Percentiles rank a stretch among this genome's conserved stretches.
phyloP scores from a whole-genome alignment of 352 stramenopile genomes.

The Globisporangium nunn region DNA sequence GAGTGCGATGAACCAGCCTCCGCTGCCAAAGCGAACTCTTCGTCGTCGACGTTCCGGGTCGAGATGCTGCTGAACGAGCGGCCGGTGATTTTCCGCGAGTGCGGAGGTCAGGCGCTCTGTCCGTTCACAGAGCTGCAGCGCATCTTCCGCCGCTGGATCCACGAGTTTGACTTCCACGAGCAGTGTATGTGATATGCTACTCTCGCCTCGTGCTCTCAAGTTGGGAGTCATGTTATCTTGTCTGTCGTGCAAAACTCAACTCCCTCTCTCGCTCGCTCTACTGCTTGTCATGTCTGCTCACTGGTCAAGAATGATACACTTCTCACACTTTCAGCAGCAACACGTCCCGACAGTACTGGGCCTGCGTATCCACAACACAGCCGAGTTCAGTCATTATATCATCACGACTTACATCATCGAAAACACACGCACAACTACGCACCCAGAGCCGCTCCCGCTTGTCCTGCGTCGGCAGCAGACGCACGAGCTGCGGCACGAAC shows the following conservation, averaged over 20 bases:
- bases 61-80: slow-evolving; percentile 64
- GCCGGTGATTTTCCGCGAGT: slow-evolving; percentile 48
- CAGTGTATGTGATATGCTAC: slow-evolving; percentile 20
- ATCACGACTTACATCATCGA: neutral
- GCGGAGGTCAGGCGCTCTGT: slow-evolving; percentile 32
- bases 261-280: too few species aligned
- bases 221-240: too few species aligned
- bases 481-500: slow-evolving; percentile 73
- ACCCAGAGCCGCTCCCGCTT: slow-evolving; percentile 82
- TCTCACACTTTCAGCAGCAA: slow-evolving; percentile 15
- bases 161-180: slow-evolving; percentile 62
- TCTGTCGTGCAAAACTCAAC: too few species aligned
- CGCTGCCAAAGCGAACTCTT: neutral
- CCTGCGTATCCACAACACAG: slow-evolving; percentile 9
- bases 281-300: too few species aligned
- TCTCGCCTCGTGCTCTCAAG: neutral
- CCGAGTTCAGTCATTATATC: slow-evolving; percentile 3
- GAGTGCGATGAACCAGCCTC: slow-evolving; percentile 24
- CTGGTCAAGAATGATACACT: too few species aligned
- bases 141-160: slow-evolving; percentile 57
- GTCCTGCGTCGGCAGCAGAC: slow-evolving; percentile 74
- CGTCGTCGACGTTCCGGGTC: slow-evolving; percentile 28
- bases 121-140: slow-evolving; percentile 43
- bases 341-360: slow-evolving; percentile 16
- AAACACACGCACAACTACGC: slow-evolving; percentile 16